Conservation (phyloP, 2,329 filamentous ascomycete species). For the Metarhizium sp. region DNA sequence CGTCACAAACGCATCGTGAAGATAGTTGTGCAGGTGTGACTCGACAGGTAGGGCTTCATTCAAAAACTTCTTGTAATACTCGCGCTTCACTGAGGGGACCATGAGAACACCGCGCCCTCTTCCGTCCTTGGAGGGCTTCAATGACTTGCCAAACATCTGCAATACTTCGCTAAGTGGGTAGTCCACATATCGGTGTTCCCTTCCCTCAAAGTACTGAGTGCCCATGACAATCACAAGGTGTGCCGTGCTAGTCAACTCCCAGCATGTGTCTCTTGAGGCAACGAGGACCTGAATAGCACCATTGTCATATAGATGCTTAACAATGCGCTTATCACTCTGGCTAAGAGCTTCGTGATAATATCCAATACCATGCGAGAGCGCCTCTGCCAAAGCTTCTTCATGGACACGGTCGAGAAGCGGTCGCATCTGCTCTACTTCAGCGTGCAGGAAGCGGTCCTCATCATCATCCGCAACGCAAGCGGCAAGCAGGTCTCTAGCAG, state of each 20-base stretch:
- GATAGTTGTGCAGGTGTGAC: slow-evolving; percentile 81
- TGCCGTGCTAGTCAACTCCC: slow-evolving; percentile 82
- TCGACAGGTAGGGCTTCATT: slow-evolving; percentile 94
- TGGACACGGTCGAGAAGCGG: slow-evolving; percentile 76
- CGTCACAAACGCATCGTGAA: slow-evolving; percentile 93
- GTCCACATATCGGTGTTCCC: slow-evolving; percentile 94
- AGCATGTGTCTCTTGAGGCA: slow-evolving; percentile 78
- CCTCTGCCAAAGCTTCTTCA: slow-evolving; percentile 79
- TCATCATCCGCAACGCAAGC: slow-evolving; percentile 82
- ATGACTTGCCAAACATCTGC: slow-evolving; percentile 96
- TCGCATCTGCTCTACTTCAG: slow-evolving; percentile 69
- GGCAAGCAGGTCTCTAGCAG: slow-evolving; percentile 78
- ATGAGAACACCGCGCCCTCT: slow-evolving; percentile 88
- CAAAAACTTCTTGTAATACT: slow-evolving; percentile 98
- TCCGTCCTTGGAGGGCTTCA: slow-evolving; percentile 68
- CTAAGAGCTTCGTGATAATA: slow-evolving; percentile 96
- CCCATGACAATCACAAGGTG: slow-evolving; percentile 95
- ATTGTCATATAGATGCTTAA: slow-evolving; percentile 81
- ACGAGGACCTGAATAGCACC: slow-evolving; percentile 82
- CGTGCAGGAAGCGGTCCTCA: slow-evolving; percentile 87
- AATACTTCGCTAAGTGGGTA: slow-evolving; percentile 90
- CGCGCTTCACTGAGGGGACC: slow-evolving; percentile 87
- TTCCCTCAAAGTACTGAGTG: slow-evolving; percentile 93
- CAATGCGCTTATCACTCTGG: slow-evolving; percentile 82
- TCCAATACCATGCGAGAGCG: slow-evolving; percentile 85